These are phyloP conservation scores for Microcyclospora tardicrescens DNA, from an alignment of 2,329 filamentous ascomycete species.

Conservation along the genomic window DNA sequence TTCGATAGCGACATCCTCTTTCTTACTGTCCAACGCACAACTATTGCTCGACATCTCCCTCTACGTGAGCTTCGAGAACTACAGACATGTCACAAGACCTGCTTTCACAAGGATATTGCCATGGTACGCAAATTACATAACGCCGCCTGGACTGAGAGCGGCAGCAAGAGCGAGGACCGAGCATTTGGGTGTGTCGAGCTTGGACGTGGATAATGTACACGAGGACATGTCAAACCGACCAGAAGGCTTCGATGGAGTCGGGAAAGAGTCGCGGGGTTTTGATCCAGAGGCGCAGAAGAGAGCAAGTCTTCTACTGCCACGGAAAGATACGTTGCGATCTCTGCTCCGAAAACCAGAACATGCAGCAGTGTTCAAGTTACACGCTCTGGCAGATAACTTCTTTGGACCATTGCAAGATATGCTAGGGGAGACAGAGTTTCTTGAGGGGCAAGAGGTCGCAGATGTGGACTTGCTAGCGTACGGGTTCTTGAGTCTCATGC, in stretches of 20 bases:
- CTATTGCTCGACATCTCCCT: conserved; percentile 74
- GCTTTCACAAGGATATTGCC: conserved; percentile 68
- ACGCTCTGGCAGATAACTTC: conserved; percentile 57
- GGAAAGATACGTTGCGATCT: conserved; percentile 46
- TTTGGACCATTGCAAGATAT: conserved; percentile 58
- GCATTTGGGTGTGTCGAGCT: conserved; percentile 34
- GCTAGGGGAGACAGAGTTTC: conserved; percentile 40
- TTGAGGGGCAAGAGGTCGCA: conserved; percentile 43
- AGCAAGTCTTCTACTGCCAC: conserved; percentile 40
- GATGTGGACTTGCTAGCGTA: conserved; percentile 68
- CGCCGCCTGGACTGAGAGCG: conserved; percentile 60
- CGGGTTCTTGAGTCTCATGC: conserved; percentile 66
- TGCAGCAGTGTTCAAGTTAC: conserved; percentile 60
- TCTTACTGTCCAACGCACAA: conserved; percentile 61
- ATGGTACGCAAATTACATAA: conserved; percentile 78
- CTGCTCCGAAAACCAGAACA: conserved; percentile 56
- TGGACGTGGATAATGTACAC: conserved; percentile 31
- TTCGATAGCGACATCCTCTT: conserved; percentile 32
- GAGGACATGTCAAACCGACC: conserved; percentile 24
- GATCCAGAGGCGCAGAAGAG: conserved; percentile 23
- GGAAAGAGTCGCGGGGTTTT: conserved; percentile 16
- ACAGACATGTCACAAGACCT: conserved; percentile 60
- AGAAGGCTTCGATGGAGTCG: conserved; percentile 17
- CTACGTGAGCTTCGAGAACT: conserved; percentile 84
- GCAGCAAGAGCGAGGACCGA: conserved; percentile 55